Conservation (phyloP, 441 rosid species). For the Corymbia citriodora region DNA sequence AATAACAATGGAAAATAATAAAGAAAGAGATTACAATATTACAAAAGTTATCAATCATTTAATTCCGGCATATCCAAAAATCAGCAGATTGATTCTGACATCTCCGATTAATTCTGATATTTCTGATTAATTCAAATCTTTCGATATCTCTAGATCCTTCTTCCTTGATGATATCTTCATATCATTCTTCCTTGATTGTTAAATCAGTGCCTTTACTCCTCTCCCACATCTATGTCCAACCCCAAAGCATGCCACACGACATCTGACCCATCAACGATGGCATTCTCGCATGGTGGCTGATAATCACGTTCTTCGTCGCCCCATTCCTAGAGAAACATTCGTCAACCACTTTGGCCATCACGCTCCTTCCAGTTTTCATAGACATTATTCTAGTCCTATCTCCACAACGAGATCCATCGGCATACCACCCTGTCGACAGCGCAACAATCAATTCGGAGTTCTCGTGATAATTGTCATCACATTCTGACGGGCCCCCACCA, state of each 20-base stretch:
- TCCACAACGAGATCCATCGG: neutral
- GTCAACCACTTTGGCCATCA: neutral
- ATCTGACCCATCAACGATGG: neutral
- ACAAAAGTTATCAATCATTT: no score
- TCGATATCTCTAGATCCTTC: no score
- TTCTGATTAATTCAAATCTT: no score
- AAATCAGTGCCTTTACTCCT: no score
- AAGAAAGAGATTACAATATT: no score
- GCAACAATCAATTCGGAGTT: neutral
- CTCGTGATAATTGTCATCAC: neutral
- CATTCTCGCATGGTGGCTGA: neutral
- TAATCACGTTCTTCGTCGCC: neutral
- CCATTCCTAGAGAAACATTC: neutral
- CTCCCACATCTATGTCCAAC: neutral
- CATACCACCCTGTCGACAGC: neutral
- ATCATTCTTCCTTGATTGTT: no score
- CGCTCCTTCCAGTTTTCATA: neutral
- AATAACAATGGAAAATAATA: no score
- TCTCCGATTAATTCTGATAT: no score
- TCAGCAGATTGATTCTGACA: no score
- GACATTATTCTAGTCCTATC: neutral
- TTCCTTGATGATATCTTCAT: no score
- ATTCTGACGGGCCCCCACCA: neutral
- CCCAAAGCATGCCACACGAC: neutral
- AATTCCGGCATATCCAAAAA: no score